Percentiles rank a stretch among this genome's conserved stretches.
Conservation (phyloP, 306 rosid genomes). For the Vigna nakashimae region DNA sequence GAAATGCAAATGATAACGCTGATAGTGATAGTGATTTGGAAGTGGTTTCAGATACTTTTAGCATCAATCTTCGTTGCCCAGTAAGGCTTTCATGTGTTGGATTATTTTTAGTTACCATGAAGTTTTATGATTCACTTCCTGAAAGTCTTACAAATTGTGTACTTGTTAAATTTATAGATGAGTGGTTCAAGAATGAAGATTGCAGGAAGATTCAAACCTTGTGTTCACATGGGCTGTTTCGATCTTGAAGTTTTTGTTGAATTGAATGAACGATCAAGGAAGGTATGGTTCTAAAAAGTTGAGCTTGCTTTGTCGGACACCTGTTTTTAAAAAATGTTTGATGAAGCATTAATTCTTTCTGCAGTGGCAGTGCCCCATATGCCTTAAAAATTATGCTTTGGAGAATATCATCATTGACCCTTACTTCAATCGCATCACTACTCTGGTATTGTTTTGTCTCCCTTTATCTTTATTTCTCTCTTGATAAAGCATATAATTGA, state of each 20-base stretch:
- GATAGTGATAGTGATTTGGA: conserved; percentile 97
- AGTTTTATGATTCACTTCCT: conserved; percentile 37
- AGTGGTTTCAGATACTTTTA: conserved; percentile 89
- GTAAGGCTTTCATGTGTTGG: conserved; percentile 65
- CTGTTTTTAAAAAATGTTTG: conserved; percentile 26
- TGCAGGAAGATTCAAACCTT: conserved; percentile 98
- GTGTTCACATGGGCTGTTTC: conserved; percentile 94
- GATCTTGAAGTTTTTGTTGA: conserved; percentile 99
- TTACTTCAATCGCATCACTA: conserved; percentile 83
- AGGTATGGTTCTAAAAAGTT: conserved; percentile 61
- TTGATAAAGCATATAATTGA: background rate
- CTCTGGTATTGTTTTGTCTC: conserved; percentile 62
- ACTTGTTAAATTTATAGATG: conserved; percentile 65
- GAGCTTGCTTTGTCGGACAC: conserved; percentile 3
- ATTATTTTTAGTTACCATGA: conserved; percentile 13
- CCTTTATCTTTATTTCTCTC: conserved; percentile 18
- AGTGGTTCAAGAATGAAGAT: conserved; percentile 99
- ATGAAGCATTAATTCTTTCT: conserved; percentile 53
- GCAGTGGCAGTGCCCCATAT: conserved; percentile 99
- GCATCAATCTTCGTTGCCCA: conserved; percentile 92
- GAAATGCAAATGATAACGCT: conserved; percentile 74
- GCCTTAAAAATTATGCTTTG: conserved; percentile 89
- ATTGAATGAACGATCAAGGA: conserved; percentile 94
- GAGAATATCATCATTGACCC: conserved; percentile 92
- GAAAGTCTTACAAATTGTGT: conserved; percentile 13